Evolutionary conservation across 352 stramenopile species (phyloP), one percentile per base, ranked within the genome.

Genomic region (Phytophthora chlamydospora): DNA sequence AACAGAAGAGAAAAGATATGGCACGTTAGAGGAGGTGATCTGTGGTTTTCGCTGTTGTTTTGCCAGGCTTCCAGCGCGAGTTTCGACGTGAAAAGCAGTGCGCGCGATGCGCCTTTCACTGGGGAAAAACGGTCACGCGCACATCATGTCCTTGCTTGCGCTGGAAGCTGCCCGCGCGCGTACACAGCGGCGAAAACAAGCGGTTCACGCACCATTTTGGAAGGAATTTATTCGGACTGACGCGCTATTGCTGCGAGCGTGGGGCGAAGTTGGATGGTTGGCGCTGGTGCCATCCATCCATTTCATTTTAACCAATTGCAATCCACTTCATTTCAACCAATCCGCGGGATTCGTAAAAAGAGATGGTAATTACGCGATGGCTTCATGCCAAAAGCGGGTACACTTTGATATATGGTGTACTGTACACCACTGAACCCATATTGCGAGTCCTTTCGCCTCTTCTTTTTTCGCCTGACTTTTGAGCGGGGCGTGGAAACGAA

Each of bases 201-300:
- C 13, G 56, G 17, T 47, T 17, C 6, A 71, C 68, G 68, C 64
- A 76, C 68, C 68, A 76, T 76, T 71, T 73, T 73, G 45, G 51
- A 73, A 76, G 68, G 63, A 76, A 71, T 35, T 76, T 71, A 71
- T 73, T 66, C 58, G 58, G 64, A 76, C 63, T 73, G 63, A 67
- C 42, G 33, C 51, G 51, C 41, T 67, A 57, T 51, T 66, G 12
- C 31, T 57, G 40, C 45, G 33, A 52, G 33, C 13, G 35, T 56
- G 11, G 43, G 35, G 54, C 53, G 24, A 6, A 27, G 24, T 27
- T 27, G 24, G 24, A 27, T 27, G 24, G 24, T 27, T 27, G 24
- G 24, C 4, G 24, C 24, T 6, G 24, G 21, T 70, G 52, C 54
- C 62, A 73, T 36, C 68, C 68, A 76, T 53, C 50, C 66, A 71